phyloP scores from a whole-genome alignment of 2,329 filamentous ascomycete genomes.

The Penicillium concentricum region DNA sequence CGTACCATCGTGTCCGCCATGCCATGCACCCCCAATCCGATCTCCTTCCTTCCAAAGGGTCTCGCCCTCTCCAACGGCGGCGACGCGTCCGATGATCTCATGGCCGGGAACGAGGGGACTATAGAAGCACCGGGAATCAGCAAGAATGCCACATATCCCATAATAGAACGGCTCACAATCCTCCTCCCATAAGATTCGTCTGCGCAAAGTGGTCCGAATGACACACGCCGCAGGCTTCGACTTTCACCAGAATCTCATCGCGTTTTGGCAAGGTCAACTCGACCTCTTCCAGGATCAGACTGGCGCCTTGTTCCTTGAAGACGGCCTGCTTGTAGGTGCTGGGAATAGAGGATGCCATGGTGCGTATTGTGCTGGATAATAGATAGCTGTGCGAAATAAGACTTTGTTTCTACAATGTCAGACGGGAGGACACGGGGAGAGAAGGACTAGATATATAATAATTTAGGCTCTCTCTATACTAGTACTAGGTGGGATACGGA shows the following conservation, averaged over 20 bases:
- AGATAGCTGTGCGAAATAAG: not conserved
- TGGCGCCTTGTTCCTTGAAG: not conserved
- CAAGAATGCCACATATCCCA: rapidly evolving
- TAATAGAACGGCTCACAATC: not conserved
- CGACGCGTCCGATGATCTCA: not conserved
- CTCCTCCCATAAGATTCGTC: not conserved
- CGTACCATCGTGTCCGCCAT: not conserved
- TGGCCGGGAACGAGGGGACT: not conserved
- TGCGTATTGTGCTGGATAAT: not conserved
- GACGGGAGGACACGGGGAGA: too few relatives aligned
- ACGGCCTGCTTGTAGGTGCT: not conserved
- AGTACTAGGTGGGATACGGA: not conserved
- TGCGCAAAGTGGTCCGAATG: not conserved
- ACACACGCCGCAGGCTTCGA: not conserved
- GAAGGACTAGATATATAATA: not conserved
- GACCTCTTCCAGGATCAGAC: not conserved
- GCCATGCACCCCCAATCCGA: not conserved
- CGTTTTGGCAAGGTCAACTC: not conserved
- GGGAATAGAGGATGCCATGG: not conserved
- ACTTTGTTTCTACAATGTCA: not conserved
- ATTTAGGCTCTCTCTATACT: not conserved
- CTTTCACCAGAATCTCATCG: not conserved
- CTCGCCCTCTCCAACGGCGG: not conserved
- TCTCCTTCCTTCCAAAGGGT: not conserved
- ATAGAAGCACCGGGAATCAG: not conserved